A percentile compares a stretch with the other conserved stretches of the same genome.
These are phyloP conservation scores for Circinella minor DNA, from an alignment of 371 early-diverging fungal species.

Conservation along the genomic window DNA sequence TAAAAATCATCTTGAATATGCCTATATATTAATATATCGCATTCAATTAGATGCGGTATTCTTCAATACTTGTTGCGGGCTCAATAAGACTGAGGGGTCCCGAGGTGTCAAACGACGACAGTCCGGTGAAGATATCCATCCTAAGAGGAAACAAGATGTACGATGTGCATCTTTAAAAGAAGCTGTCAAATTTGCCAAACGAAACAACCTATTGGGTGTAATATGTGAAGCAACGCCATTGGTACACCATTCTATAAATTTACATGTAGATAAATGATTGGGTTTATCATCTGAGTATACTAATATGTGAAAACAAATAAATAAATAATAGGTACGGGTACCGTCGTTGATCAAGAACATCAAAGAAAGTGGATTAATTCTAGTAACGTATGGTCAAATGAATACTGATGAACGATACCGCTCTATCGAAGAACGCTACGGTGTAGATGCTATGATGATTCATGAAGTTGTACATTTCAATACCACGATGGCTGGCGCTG, in stretches of 20 bases:
- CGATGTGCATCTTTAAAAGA: conserved; percentile 68
- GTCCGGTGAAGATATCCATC: conserved; percentile 16
- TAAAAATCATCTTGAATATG: not conserved
- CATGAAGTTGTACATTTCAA: conserved; percentile 54
- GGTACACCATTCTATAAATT: conserved; percentile 45
- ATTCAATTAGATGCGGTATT: conserved; percentile 79
- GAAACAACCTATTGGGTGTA: conserved; percentile 84
- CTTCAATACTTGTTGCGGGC: conserved; percentile 80
- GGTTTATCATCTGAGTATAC: no score
- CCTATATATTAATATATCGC: not conserved
- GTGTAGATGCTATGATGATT: conserved; percentile 87
- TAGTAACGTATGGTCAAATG: conserved; percentile 83
- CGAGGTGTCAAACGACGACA: conserved; percentile 47
- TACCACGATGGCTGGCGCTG: conserved; percentile 54
- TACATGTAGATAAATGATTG: not conserved
- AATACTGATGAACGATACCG: conserved; percentile 70
- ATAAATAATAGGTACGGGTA: conserved; percentile 74
- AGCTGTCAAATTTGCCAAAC: conserved; percentile 74
- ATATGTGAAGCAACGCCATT: conserved; percentile 88
- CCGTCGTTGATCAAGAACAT: conserved; percentile 86
- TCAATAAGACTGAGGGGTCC: conserved; percentile 46
- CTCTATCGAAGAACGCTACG: conserved; percentile 74
- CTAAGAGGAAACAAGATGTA: conserved; percentile 35
- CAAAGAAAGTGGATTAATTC: conserved; percentile 88
- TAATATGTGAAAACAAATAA: no score